These are phyloP conservation scores for Phytophthora crassamura DNA, from an alignment of 352 stramenopile genomes.

Conservation along the genomic window DNA sequence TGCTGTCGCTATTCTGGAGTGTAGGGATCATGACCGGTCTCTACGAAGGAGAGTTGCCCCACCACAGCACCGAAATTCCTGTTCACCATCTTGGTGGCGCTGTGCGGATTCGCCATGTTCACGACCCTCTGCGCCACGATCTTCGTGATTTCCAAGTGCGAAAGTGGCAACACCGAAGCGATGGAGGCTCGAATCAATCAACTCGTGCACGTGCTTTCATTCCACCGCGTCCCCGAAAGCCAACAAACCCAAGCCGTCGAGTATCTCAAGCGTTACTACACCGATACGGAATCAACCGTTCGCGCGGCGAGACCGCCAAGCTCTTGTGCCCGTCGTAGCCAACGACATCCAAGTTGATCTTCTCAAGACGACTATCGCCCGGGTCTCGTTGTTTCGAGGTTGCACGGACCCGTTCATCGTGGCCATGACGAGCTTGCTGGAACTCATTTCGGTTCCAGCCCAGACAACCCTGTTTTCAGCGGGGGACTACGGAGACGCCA, in stretches of 20 bases:
- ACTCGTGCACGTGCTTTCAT: conserved; percentile 63
- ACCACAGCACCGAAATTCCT: conserved; percentile 46
- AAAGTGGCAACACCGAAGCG: conserved; percentile 58
- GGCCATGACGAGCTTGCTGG: conserved; percentile 61
- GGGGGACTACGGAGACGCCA: conserved; percentile 59
- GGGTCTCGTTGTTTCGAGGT: conserved; percentile 54
- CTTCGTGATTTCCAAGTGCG: conserved; percentile 77
- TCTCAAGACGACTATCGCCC: conserved; percentile 47
- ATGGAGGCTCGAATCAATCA: conserved; percentile 71
- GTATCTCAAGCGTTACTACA: conserved; percentile 61
- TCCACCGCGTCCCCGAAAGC: conserved; percentile 58
- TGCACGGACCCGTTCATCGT: conserved; percentile 56
- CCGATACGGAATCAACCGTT: conserved; percentile 62
- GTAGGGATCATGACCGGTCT: conserved; percentile 64
- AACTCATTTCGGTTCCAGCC: conserved; percentile 52
- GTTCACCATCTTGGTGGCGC: conserved; percentile 61
- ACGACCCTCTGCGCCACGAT: conserved; percentile 70
- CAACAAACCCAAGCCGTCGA: conserved; percentile 61
- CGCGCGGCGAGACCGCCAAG: conserved; percentile 63
- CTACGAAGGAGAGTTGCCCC: conserved; percentile 66
- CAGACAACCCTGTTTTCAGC: conserved; percentile 55
- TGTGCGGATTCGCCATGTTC: conserved; percentile 69
- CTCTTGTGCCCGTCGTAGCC: conserved; percentile 62
- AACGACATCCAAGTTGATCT: conserved; percentile 73
- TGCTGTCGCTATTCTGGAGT: conserved; percentile 60